Evolutionary conservation across 1,284 basidiomycete genomes (phyloP).

Genomic region (Leccinum holopus): DNA sequence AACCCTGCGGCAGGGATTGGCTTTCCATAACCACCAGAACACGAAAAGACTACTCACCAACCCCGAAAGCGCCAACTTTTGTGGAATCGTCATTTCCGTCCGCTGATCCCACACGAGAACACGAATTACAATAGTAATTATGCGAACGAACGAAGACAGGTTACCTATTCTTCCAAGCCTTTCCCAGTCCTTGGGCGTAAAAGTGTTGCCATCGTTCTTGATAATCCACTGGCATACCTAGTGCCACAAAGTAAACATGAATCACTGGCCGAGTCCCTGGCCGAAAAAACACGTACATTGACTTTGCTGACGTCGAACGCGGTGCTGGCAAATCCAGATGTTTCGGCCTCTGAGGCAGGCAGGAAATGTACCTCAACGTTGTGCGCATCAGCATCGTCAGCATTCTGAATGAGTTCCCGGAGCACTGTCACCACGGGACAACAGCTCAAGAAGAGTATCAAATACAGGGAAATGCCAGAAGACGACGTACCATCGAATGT

Average conservation of each 20-base stretch:
- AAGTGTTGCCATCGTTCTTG: slow-evolving; percentile 82
- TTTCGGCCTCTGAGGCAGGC: slow-evolving; percentile 51
- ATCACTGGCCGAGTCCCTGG: neutral
- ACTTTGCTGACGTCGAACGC: slow-evolving; percentile 3
- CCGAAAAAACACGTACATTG: neutral
- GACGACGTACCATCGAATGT: slow-evolving; percentile 16
- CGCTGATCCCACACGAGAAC: slow-evolving; percentile 41
- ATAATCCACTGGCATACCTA: slow-evolving; percentile 66
- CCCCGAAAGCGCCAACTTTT: slow-evolving; percentile 85
- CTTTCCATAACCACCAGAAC: neutral
- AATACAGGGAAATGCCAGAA: neutral
- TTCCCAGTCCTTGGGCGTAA: slow-evolving; percentile 81
- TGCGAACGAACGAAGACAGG: neutral
- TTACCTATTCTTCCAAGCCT: slow-evolving; percentile 83
- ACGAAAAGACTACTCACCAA: slow-evolving; percentile 48
- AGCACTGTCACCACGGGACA: slow-evolving; percentile 52
- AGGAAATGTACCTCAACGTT: slow-evolving; percentile 79
- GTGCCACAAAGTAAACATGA: neutral
- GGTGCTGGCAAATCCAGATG: slow-evolving; percentile 5
- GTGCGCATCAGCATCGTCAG: slow-evolving; percentile 86
- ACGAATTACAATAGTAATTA: neutral
- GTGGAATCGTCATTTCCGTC: slow-evolving; percentile 81
- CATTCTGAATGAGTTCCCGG: slow-evolving; percentile 91
- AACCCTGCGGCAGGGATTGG: slow-evolving; percentile 48
- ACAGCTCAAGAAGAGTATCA: neutral